Evolutionary conservation across 257 asterid genomes (phyloP).

Genomic region (Orobanche coerulescens): DNA sequence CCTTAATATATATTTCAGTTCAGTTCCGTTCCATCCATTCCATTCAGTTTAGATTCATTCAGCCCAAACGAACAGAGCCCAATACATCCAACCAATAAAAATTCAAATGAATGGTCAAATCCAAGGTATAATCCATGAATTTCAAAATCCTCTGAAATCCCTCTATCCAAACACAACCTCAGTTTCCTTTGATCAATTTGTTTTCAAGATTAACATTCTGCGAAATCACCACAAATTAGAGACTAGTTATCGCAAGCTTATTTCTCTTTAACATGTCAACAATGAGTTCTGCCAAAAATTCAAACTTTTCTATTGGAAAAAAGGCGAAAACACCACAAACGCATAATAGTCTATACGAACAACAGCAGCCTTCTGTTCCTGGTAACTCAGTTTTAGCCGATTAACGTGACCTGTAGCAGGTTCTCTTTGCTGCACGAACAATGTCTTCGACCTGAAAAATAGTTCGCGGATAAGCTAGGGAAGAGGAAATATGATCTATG

Average conservation of each 20-base stretch:
- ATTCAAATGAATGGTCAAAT: no score
- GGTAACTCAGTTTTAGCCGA: slow-evolving; percentile 21
- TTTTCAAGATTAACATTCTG: slow-evolving; percentile 13
- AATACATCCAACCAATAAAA: no score
- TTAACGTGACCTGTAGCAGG: slow-evolving; percentile 36
- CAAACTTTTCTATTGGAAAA: neutral
- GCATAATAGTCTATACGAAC: slow-evolving; percentile 14
- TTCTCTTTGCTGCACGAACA: slow-evolving; percentile 50
- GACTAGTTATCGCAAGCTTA: slow-evolving; percentile 19
- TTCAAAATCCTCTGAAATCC: no score
- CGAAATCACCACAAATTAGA: neutral
- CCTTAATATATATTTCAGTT: no score
- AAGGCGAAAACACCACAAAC: slow-evolving; percentile 2
- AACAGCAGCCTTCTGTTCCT: slow-evolving; percentile 13
- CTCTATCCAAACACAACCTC: no score
- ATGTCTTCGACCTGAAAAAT: slow-evolving; percentile 41
- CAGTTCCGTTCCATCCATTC: no score
- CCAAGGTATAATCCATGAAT: no score
- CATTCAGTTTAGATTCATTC: no score
- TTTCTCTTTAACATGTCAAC: slow-evolving; percentile 24
- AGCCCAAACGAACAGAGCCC: no score
- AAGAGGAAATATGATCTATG: no score
- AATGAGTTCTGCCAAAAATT: neutral
- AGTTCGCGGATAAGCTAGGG: neutral
- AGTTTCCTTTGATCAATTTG: neutral